Evolutionary conservation across 495 filamentous ascomycete genomes (phyloP).

Genomic region (Neurospora sp.): DNA sequence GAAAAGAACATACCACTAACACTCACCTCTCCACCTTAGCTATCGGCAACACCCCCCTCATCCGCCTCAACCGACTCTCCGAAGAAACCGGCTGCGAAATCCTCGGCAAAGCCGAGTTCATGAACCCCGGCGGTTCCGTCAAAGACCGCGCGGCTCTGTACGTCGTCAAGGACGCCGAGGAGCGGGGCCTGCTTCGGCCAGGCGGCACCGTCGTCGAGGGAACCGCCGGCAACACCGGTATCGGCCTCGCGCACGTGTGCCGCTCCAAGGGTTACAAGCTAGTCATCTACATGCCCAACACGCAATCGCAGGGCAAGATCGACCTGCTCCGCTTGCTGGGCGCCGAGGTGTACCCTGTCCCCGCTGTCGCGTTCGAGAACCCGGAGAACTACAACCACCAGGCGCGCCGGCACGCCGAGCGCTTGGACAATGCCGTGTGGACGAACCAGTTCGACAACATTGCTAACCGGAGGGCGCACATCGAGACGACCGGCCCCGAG

Average conservation of each 20-base stretch:
- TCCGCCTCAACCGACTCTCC: constrained; percentile 79
- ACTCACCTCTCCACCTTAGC: constrained; percentile 38
- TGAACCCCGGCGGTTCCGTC: constrained; percentile 92
- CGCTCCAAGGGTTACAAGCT: constrained; percentile 85
- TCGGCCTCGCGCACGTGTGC: constrained; percentile 95
- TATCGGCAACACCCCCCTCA: constrained; percentile 94
- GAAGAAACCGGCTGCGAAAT: constrained; percentile 89
- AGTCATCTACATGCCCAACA: constrained; percentile 99
- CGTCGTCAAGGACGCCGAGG: constrained; percentile 88
- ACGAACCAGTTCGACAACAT: constrained; percentile 98
- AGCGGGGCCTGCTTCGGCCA: constrained; percentile 65
- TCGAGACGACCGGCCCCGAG: constrained; percentile 95
- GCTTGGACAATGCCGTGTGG: constrained; percentile 85
- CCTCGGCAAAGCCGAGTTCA: constrained; percentile 95
- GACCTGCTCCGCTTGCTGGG: constrained; percentile 85
- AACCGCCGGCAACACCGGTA: constrained; percentile 95
- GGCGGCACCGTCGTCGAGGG: constrained; percentile 96
- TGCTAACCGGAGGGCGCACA: constrained; percentile 86
- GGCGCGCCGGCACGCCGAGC: constrained; percentile 77
- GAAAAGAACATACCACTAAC: not conserved
- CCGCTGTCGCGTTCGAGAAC: constrained; percentile 92
- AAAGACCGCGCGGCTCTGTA: constrained; percentile 96
- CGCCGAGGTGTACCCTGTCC: constrained; percentile 97
- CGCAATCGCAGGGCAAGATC: constrained; percentile 95
- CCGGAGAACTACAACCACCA: constrained; percentile 97